Conservation (phyloP, 169 alveolate genomes). For the Cryptosporidium xiaoi region DNA sequence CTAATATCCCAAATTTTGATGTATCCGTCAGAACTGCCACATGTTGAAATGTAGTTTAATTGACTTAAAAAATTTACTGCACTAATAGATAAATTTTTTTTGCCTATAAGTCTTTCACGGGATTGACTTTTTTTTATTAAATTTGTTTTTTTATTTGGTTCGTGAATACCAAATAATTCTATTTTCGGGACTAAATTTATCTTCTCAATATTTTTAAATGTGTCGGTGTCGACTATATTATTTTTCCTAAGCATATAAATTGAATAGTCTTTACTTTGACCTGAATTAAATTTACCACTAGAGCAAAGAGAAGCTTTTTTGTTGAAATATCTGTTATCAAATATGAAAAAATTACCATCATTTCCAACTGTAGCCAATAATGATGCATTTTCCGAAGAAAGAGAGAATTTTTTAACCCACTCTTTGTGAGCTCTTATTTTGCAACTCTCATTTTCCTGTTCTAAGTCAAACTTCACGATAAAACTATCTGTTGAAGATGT, state of each 20-base stretch:
- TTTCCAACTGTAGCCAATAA: slow-evolving; percentile 68
- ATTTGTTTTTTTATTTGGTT: not conserved
- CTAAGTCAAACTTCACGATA: slow-evolving; percentile 43
- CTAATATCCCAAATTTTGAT: slow-evolving; percentile 63
- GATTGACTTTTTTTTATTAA: slow-evolving; percentile 7
- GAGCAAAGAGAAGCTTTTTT: not conserved
- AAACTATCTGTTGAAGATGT: slow-evolving; percentile 68
- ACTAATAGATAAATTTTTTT: slow-evolving; percentile 45
- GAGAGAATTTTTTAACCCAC: slow-evolving; percentile 55
- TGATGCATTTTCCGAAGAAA: slow-evolving; percentile 28
- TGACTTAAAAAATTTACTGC: slow-evolving; percentile 48
- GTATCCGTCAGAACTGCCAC: slow-evolving; percentile 56
- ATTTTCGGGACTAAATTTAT: slow-evolving; percentile 22
- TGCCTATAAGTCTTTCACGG: slow-evolving; percentile 29
- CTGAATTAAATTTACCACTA: not conserved
- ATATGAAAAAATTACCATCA: slow-evolving; percentile 46
- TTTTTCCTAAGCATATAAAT: not conserved
- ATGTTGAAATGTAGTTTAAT: slow-evolving; percentile 25
- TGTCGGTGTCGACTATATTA: not conserved
- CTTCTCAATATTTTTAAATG: slow-evolving; percentile 8
- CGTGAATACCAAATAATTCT: slow-evolving; percentile 51
- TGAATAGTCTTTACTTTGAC: not conserved
- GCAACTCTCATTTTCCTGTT: slow-evolving; percentile 47
- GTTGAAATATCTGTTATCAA: slow-evolving; percentile 33
- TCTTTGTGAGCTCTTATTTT: slow-evolving; percentile 59